Evolutionary conservation across 108 stramenopile species (phyloP).

Genomic region (Ochromonas danica): DNA sequence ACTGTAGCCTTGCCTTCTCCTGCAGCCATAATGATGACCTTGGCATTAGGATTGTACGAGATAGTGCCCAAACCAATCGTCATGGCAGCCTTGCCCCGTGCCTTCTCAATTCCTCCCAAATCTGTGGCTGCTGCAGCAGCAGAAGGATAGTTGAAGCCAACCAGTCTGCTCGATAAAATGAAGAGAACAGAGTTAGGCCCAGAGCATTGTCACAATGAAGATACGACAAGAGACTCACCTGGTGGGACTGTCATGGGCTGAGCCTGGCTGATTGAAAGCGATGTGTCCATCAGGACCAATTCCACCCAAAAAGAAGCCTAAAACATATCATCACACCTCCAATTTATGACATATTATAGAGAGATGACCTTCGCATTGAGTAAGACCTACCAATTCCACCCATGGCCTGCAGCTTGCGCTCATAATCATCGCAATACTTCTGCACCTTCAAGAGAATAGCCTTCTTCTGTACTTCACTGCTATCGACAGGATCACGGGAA

Average conservation of each 20-base stretch:
- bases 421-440: conserved; percentile 36
- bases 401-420: conserved; percentile 8
- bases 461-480: neutral
- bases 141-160: conserved; percentile 24
- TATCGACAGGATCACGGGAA: neutral
- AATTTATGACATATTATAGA: too few species aligned
- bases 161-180: neutral
- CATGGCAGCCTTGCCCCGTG: conserved; percentile 37
- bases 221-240: conserved; percentile 20
- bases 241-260: conserved; percentile 38
- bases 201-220: neutral
- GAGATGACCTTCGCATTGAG: too few species aligned
- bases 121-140: conserved; percentile 40
- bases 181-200: neutral
- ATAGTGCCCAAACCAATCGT: conserved; percentile 41
- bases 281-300: conserved; percentile 61
- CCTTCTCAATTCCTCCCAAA: conserved; percentile 38
- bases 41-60: conserved; percentile 36
- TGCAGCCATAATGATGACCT: conserved; percentile 40
- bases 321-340: too few species aligned
- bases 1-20: conserved; percentile 41
- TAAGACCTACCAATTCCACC: conserved; percentile 59
- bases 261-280: conserved; percentile 55
- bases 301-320: conserved; percentile 54
- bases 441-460: conserved; percentile 6